Evolutionary conservation across 2,329 filamentous ascomycete species (phyloP).

Genomic region (Botryosphaeria agaves): DNA sequence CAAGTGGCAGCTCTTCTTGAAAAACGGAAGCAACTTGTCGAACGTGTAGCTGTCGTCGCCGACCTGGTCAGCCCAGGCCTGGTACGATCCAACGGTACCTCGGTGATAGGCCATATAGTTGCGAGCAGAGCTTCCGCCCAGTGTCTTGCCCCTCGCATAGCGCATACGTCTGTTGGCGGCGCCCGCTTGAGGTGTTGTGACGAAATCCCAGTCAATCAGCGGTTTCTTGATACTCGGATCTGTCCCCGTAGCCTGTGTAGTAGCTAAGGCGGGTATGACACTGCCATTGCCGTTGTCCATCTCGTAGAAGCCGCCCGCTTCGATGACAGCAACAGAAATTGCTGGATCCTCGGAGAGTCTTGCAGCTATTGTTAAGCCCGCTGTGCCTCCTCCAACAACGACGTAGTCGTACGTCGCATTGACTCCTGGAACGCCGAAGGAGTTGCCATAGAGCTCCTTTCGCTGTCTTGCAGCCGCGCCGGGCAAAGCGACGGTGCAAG

Average conservation of each 20-base stretch:
- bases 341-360: constrained; percentile 8
- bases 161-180: constrained; percentile 4
- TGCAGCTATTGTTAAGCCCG: constrained; percentile 10
- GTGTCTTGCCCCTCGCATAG: constrained; percentile 13
- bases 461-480: too few relatives aligned
- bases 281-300: constrained; percentile 12
- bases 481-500: too few relatives aligned
- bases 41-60: constrained; percentile 15
- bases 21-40: constrained; percentile 10
- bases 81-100: constrained; percentile 13
- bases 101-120: constrained; percentile 13
- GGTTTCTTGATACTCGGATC: too few relatives aligned
- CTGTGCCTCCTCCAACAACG: constrained; percentile 12
- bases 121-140: constrained; percentile 12
- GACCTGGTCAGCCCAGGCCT: constrained; percentile 19
- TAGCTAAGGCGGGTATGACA: constrained; percentile 9
- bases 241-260: too few relatives aligned
- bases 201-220: constrained; percentile 13
- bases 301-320: constrained; percentile 15
- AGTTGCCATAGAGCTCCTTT: constrained; percentile 3
- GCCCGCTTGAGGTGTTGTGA: constrained; percentile 8
- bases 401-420: constrained; percentile 10
- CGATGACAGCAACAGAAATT: constrained; percentile 11
- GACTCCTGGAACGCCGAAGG: constrained; percentile 6
- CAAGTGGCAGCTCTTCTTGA: constrained; percentile 7